These are phyloP conservation scores for Colletotrichum sp. DNA, from an alignment of 2,329 filamentous ascomycete species.

Conservation along the genomic window DNA sequence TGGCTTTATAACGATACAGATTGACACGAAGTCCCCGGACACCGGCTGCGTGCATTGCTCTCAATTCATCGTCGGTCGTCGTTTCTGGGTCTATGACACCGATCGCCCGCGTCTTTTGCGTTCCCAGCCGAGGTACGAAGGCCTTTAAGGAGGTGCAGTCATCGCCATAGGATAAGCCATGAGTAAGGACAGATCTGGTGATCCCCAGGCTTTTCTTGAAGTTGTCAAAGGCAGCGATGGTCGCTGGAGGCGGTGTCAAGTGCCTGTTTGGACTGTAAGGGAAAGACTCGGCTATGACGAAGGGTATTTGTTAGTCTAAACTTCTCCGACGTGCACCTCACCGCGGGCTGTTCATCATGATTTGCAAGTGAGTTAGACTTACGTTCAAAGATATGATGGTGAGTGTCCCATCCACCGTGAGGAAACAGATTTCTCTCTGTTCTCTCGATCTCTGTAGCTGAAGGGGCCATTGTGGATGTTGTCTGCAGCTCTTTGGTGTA, in stretches of 20 bases:
- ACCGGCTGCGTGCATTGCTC: constrained; percentile 29
- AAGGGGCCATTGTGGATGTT: not conserved
- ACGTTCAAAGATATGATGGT: constrained; percentile 39
- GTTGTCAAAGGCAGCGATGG: constrained; percentile 10
- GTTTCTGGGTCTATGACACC: constrained; percentile 34
- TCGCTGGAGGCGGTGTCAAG: constrained; percentile 7
- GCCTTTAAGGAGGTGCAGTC: constrained; percentile 36
- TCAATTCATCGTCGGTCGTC: constrained; percentile 25
- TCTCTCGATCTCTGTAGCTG: not conserved
- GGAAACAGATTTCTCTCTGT: constrained; percentile 25
- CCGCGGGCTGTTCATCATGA: rapidly evolving
- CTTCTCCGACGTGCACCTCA: not conserved
- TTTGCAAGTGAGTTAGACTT: not conserved
- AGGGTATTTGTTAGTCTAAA: not conserved
- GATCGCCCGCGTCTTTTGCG: constrained; percentile 29
- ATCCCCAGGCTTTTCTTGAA: constrained; percentile 26
- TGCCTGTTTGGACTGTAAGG: constrained; percentile 7
- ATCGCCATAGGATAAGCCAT: constrained; percentile 40
- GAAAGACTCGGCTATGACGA: not conserved
- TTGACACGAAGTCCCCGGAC: constrained; percentile 40
- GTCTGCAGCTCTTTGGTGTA: not conserved
- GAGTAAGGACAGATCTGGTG: constrained; percentile 38
- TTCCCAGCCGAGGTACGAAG: constrained; percentile 33
- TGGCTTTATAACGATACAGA: constrained; percentile 37
- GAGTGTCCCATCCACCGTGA: constrained; percentile 34